These are phyloP conservation scores for Sporobolomyces pararoseus DNA, from an alignment of 768 basidiomycete species.

Conservation along the genomic window DNA sequence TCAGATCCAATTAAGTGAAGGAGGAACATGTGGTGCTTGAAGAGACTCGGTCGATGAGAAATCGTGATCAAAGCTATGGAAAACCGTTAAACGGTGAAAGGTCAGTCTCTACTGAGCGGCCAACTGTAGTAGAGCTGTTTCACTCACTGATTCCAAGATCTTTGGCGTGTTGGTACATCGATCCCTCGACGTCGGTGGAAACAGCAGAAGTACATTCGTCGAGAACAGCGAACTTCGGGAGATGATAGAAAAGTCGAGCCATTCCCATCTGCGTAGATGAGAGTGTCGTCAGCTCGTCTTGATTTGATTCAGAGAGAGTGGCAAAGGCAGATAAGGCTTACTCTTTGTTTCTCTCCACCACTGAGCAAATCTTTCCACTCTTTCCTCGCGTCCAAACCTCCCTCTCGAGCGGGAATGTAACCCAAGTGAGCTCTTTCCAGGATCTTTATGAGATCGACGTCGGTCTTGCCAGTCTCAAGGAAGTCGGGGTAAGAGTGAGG, in stretches of 20 bases:
- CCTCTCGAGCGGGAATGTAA: slow-evolving; percentile 80
- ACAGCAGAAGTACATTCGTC: slow-evolving; percentile 96
- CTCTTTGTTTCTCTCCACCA: slow-evolving; percentile 93
- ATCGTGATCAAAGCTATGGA: slow-evolving; percentile 85
- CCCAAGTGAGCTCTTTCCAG: slow-evolving; percentile 75
- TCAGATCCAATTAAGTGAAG: slow-evolving; percentile 70
- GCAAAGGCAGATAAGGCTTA: slow-evolving; percentile 48
- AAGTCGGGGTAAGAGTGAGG: slow-evolving; percentile 79
- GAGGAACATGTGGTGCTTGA: slow-evolving; percentile 83
- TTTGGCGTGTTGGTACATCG: slow-evolving; percentile 92
- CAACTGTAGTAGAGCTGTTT: too few relatives aligned
- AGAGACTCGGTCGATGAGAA: slow-evolving; percentile 77
- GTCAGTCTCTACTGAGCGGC: too few relatives aligned
- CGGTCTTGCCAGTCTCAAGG: slow-evolving; percentile 59
- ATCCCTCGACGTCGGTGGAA: slow-evolving; percentile 89
- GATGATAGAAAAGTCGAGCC: slow-evolving; percentile 87
- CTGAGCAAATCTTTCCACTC: slow-evolving; percentile 89
- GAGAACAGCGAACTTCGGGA: slow-evolving; percentile 74
- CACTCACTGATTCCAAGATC: slow-evolving; percentile 65
- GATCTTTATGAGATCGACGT: slow-evolving; percentile 69
- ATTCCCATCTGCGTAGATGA: slow-evolving; percentile 65
- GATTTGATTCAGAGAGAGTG: too few relatives aligned
- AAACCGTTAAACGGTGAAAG: too few relatives aligned
- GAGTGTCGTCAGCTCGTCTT: neutral
- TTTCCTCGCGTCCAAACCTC: slow-evolving; percentile 69